A percentile compares a stretch with the other conserved stretches of the same genome.
Evolutionary conservation across 345 rosid species (phyloP).

Genomic region (Anacardium occidentale): DNA sequence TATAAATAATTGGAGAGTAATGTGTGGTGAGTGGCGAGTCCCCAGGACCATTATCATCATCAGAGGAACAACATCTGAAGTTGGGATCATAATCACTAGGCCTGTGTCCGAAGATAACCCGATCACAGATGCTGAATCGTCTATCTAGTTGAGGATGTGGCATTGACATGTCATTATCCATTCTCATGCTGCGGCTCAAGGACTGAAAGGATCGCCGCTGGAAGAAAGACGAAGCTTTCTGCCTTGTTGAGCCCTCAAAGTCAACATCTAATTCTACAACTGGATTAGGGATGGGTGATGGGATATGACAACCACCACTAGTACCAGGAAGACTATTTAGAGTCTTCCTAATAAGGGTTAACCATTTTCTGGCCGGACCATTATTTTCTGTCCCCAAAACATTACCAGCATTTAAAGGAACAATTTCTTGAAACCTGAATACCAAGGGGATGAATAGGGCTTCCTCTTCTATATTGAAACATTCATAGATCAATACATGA

Average conservation of each 20-base stretch:
- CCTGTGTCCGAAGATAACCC: slow-evolving; percentile 58
- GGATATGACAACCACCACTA: slow-evolving; percentile 53
- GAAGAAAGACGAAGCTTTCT: slow-evolving; percentile 59
- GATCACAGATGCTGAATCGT: slow-evolving; percentile 80
- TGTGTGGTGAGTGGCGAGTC: slow-evolving; percentile 51
- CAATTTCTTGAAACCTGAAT: slow-evolving; percentile 92
- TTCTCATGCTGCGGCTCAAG: slow-evolving; percentile 67
- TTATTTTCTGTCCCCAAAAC: slow-evolving; percentile 93
- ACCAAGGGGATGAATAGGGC: slow-evolving; percentile 16
- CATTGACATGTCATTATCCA: slow-evolving; percentile 43
- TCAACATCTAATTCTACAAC: slow-evolving; percentile 82
- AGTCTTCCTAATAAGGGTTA: slow-evolving; percentile 79
- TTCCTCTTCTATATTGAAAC: slow-evolving; percentile 1
- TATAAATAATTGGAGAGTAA: slow-evolving; percentile 48
- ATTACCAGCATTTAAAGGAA: slow-evolving; percentile 97
- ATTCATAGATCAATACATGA: not conserved
- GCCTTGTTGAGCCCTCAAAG: slow-evolving; percentile 65
- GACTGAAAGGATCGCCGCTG: slow-evolving; percentile 78
- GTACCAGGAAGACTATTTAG: slow-evolving; percentile 77
- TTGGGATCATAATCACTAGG: slow-evolving; percentile 65
- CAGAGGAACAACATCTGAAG: slow-evolving; percentile 69
- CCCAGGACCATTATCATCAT: slow-evolving; percentile 68
- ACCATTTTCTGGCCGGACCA: slow-evolving; percentile 96
- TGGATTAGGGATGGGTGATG: slow-evolving; percentile 85
- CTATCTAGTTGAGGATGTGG: slow-evolving; percentile 60